These are phyloP conservation scores for Sclerotinia sclerotiorum DNA, from an alignment of 2,329 filamentous ascomycete genomes.

Conservation along the genomic window DNA sequence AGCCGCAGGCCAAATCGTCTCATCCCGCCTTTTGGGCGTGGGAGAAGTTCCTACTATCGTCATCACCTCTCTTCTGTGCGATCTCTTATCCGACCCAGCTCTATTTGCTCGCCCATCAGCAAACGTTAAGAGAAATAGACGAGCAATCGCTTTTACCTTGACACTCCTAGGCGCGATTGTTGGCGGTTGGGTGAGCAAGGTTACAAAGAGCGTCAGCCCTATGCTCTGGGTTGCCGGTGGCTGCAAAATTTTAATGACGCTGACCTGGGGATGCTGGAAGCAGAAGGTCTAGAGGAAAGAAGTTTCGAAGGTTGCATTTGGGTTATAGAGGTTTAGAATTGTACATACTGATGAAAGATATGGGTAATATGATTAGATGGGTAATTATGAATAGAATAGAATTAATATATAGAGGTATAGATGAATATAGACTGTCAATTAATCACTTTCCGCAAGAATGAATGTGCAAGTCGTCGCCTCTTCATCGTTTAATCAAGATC, in stretches of 20 bases:
- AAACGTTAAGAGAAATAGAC: slow-evolving; percentile 52
- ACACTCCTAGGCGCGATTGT: slow-evolving; percentile 51
- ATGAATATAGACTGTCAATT: not conserved
- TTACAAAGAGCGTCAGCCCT: slow-evolving; percentile 48
- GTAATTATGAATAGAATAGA: not conserved
- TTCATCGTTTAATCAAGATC: not conserved
- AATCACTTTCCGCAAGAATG: not conserved
- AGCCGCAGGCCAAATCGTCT: slow-evolving; percentile 72
- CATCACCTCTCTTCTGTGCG: slow-evolving; percentile 75
- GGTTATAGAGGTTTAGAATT: not conserved
- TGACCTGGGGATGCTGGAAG: slow-evolving; percentile 49
- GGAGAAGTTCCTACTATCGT: slow-evolving; percentile 72
- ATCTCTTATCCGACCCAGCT: slow-evolving; percentile 65
- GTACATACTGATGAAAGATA: not conserved
- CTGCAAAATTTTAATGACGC: slow-evolving; percentile 54
- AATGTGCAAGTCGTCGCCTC: not conserved
- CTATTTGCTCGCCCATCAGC: slow-evolving; percentile 42
- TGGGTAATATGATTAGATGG: not conserved
- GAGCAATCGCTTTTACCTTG: slow-evolving; percentile 49
- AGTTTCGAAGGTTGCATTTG: not conserved
- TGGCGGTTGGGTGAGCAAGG: slow-evolving; percentile 48
- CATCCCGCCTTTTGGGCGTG: slow-evolving; percentile 65
- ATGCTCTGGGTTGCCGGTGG: slow-evolving; percentile 42
- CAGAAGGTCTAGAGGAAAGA: not conserved
- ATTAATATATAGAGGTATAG: not conserved